Base-by-base conservation (phyloP, 768 basidiomycete genomes). In the Gloeopeniophorella convolvens region DNA sequence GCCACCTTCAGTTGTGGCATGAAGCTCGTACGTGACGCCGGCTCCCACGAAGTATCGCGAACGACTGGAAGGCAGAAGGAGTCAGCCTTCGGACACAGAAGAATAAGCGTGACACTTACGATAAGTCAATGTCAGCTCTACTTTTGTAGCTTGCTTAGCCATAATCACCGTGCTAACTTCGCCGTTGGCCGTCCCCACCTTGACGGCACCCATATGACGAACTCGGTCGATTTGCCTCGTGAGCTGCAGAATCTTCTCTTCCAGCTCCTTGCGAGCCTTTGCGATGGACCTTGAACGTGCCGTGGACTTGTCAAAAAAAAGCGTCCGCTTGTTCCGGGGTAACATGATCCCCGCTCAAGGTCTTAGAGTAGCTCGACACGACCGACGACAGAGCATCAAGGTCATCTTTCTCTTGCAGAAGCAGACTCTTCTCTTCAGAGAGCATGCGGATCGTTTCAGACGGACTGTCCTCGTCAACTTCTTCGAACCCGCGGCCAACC, bases 21-120 rank as follows among this genome's bases (percentile, higher is more conserved):
- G 74, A 0, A 84, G 70, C 54, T 83, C 81, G 56, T 83, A 83
- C 3, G n/a, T n/a, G n/a, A n/a, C n/a, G 70, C 71, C 2, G 80
- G 76, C 13, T 62, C 60, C 80, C 80, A 83, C 20, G 61, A 62
- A 1, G 74, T 76, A 27, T 72, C 64, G 39, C 61, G 66, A 15
- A 83, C 80, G 42, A 79, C 82, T 80, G 15, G 11, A n/a, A 15
- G 5, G 16, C 18, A 23, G n/a, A n/a, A n/a, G n/a, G n/a, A n/a
- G n/a, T n/a, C n/a, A n/a, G n/a, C n/a, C n/a, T n/a, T n/a, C n/a
- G n/a, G n/a, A n/a, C 16, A 18, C 23, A 46, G 40, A 12, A 12
- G 11, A 3, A 7, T 11, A 34, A 13, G 6, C 27, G 11, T 31
- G 20, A 28, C 4, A 63, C 76, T 26, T 54, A 79, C 79, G 69